Percentiles rank a stretch among this genome's conserved stretches.
Conservation (phyloP, 108 stramenopile genomes). For the Fragilariopsis cylindrus region DNA sequence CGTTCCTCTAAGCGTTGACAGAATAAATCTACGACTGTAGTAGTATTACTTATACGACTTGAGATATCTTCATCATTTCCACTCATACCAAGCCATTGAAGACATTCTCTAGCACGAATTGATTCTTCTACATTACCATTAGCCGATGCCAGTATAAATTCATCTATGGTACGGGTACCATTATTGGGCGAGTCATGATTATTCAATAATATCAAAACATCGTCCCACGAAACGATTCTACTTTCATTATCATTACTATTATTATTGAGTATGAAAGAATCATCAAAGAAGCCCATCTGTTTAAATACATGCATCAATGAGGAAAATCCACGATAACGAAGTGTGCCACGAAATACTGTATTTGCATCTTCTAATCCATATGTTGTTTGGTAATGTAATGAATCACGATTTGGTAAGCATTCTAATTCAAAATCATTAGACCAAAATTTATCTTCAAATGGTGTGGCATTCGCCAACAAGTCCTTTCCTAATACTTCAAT, state of each 20-base stretch:
- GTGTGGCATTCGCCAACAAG: constrained; percentile 49
- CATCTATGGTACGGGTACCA: constrained; percentile 14
- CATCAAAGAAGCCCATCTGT: constrained; percentile 59
- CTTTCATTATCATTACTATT: no score
- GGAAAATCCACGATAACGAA: constrained; percentile 80
- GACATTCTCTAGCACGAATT: constrained; percentile 30
- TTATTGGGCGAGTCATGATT: constrained; percentile 18
- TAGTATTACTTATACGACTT: constrained; percentile 25
- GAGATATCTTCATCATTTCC: constrained; percentile 4
- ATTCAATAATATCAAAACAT: constrained; percentile 20
- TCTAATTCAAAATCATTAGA: constrained; percentile 60
- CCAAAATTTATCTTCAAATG: constrained; percentile 51
- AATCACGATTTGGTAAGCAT: constrained; percentile 83
- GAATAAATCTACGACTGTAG: constrained; percentile 53
- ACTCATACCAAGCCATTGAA: constrained; percentile 50
- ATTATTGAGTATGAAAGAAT: constrained; percentile 2
- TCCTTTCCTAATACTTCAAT: constrained; percentile 45
- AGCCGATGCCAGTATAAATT: constrained; percentile 47
- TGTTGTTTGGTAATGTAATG: constrained; percentile 58
- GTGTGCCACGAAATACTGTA: constrained; percentile 82
- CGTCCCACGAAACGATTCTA: constrained; percentile 36
- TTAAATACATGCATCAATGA: constrained; percentile 54
- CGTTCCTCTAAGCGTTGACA: constrained; percentile 53
- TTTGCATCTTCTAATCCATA: constrained; percentile 71
- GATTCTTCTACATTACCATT: constrained; percentile 41